Evolutionary conservation across 1,284 basidiomycete genomes (phyloP), one percentile per base, ranked within the genome.

Genomic region (Retiboletus flavoniger): DNA sequence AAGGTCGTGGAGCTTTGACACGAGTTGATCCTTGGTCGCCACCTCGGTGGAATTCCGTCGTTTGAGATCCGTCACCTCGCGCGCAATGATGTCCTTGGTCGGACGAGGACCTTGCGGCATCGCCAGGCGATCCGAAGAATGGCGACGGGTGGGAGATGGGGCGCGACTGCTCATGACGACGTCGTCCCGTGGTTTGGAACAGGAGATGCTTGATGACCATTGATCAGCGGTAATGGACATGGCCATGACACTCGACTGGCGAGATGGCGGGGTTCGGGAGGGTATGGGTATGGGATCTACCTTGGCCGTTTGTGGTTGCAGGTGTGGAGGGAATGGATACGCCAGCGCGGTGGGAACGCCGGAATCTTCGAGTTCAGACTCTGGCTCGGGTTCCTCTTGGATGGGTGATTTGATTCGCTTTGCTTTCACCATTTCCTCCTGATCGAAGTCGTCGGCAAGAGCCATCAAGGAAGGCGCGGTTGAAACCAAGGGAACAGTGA

Each of bases 241-340:
- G 17, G 68, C 66, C 55, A 70, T 60, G 7, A 40, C 31, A 17
- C 62, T 56, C 29, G 67, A 53, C 50, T 71, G 70, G 31, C 69
- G 65, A n/a, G 70, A 69, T 2, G 56, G 67, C 16, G 65, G 53
- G 2, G 65, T 60, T 13, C 67, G 68, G 17, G 60, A 45, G 13
- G 68, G 66, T 50, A 72, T 71, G 13, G 70, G 63, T 55, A 72
- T 60, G 17, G 69, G 67, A 42, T 74, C 71, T 19, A 40, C 35
- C 50, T 65, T 66, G 40, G 50, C 39, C 21, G 54, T 65, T 35
- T 31, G 60, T 24, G 53, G 67, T 55, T 58, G 70, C 53, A 56
- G 74, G 66, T 55, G 72, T 51, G 38, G 66, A 53, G 63, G 75
- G 41, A 71, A 71, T 11, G 73, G 63, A 52, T 50, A 60, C 28